phyloP scores from a whole-genome alignment of 306 rosid genomes.

The Abrus precatorius region DNA sequence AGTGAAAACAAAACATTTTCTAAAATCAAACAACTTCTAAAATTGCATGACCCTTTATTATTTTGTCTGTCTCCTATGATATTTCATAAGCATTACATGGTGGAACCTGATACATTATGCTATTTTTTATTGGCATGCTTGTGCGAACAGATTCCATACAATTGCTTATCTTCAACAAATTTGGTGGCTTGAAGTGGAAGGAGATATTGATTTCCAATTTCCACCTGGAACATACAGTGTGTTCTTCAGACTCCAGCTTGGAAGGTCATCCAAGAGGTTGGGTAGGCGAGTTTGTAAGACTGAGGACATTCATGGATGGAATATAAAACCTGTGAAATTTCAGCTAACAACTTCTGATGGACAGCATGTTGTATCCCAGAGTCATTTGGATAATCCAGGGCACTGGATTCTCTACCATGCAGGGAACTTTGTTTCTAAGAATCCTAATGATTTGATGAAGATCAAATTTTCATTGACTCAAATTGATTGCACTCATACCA shows the following conservation, averaged over 20 bases:
- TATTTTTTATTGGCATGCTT: neutral
- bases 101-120: conserved; percentile 16
- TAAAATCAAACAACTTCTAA: too few species aligned
- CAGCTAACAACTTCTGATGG: conserved; percentile 78
- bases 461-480: conserved; percentile 78
- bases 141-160: conserved; percentile 67
- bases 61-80: neutral
- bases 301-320: conserved; percentile 87
- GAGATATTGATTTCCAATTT: conserved; percentile 83
- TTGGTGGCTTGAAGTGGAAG: conserved; percentile 94
- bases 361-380: conserved; percentile 62
- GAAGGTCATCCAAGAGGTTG: conserved; percentile 70
- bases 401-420: conserved; percentile 75
- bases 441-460: conserved; percentile 62
- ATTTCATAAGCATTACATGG: neutral
- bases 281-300: conserved; percentile 76
- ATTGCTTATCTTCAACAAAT: conserved; percentile 94
- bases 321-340: conserved; percentile 75
- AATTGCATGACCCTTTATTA: too few species aligned
- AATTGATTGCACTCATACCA: conserved; percentile 92
- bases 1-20: too few species aligned
- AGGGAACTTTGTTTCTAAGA: conserved; percentile 73
- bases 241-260: conserved; percentile 83
- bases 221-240: conserved; percentile 73
- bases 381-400: conserved; percentile 76